These are phyloP conservation scores for Plectosphaerella cucumerina DNA, from an alignment of 2,329 filamentous ascomycete species.

Conservation along the genomic window DNA sequence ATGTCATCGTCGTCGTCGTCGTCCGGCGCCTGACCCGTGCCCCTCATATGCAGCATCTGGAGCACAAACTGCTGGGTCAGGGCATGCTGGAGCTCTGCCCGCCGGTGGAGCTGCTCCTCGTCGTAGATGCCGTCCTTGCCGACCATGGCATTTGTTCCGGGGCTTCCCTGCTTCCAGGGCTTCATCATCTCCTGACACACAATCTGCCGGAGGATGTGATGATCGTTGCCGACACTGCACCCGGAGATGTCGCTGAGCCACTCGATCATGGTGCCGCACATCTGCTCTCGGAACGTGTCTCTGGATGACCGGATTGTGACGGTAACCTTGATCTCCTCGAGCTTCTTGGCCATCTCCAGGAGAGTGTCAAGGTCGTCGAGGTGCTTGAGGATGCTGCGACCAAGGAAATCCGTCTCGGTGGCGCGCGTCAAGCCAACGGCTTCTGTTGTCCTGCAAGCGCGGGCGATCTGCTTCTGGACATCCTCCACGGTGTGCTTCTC, in stretches of 20 bases:
- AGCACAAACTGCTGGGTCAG: conserved; percentile 31
- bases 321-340: conserved; percentile 94
- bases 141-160: conserved; percentile 72
- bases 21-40: conserved; percentile 21
- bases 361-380: conserved; percentile 67
- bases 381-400: conserved; percentile 80
- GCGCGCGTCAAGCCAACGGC: conserved; percentile 70
- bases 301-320: conserved; percentile 90
- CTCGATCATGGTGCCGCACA: conserved; percentile 96
- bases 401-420: conserved; percentile 83
- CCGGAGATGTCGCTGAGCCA: conserved; percentile 93
- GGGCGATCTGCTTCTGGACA: conserved; percentile 82
- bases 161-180: conserved; percentile 82
- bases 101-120: conserved; percentile 61
- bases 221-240: conserved; percentile 78
- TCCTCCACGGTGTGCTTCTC: conserved; percentile 96
- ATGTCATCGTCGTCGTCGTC: conserved; percentile 31
- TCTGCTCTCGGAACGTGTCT: conserved; percentile 95
- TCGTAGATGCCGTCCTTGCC: conserved; percentile 79
- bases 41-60: conserved; percentile 22
- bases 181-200: conserved; percentile 91
- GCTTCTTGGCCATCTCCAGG: conserved; percentile 73
- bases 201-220: conserved; percentile 70
- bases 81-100: conserved; percentile 25
- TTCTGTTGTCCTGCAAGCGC: conserved; percentile 73